Percentiles rank a stretch among this genome's conserved stretches.
These are phyloP conservation scores for Zychaea mexicana DNA, from an alignment of 371 early-diverging fungal species.

Conservation along the genomic window DNA sequence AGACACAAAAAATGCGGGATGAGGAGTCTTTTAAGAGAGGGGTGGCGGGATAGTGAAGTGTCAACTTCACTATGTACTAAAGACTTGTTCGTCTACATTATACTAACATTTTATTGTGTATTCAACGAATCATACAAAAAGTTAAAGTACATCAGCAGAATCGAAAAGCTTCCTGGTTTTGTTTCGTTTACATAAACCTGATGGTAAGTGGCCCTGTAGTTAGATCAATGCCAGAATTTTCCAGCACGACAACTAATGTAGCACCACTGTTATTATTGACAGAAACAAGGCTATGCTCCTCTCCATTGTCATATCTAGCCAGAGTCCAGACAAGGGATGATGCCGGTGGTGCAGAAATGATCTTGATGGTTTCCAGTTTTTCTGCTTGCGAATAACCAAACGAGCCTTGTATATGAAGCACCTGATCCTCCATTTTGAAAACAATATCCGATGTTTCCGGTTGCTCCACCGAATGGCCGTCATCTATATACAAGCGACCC, in stretches of 20 bases:
- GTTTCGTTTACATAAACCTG: background rate
- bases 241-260: background rate
- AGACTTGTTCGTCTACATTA: too few species aligned
- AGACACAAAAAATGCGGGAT: too few species aligned
- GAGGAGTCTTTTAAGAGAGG: too few species aligned
- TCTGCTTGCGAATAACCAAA: conserved; percentile 33
- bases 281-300: background rate
- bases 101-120: too few species aligned
- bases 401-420: conserved; percentile 27
- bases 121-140: too few species aligned
- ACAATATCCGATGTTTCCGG: conserved; percentile 26
- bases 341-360: background rate
- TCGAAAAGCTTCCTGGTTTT: background rate
- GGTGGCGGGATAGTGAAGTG: too few species aligned
- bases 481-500: conserved; percentile 61
- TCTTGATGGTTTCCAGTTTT: conserved; percentile 18
- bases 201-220: background rate
- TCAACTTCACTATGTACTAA: too few species aligned
- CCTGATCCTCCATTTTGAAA: conserved; percentile 26
- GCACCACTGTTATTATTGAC: background rate
- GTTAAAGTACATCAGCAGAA: background rate
- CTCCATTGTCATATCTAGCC: background rate
- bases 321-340: background rate
- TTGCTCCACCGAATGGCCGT: conserved; percentile 52
- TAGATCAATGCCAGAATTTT: background rate